Evolutionary conservation across 2,329 filamentous ascomycete species (phyloP).

Genomic region (Pseudocercospora fijiensis): DNA sequence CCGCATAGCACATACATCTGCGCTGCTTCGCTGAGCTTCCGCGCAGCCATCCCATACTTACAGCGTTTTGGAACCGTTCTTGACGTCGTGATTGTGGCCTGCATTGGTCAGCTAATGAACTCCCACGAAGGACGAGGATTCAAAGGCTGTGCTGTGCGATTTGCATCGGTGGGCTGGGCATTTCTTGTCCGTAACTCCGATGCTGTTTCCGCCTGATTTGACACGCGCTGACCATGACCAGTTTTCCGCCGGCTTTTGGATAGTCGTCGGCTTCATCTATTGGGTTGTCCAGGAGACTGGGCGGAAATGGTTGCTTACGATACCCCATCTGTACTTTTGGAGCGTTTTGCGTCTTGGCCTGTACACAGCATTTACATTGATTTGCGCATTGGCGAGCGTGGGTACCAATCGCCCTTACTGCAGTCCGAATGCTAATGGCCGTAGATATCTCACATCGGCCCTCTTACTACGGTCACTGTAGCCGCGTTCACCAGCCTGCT

Average conservation of each 20-base stretch:
- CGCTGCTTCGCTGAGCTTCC: constrained; percentile 41
- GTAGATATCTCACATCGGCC: constrained; percentile 44
- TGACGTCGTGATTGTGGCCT: constrained; percentile 46
- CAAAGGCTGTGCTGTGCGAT: constrained; percentile 19
- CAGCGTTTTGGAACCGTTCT: constrained; percentile 42
- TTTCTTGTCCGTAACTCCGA: constrained; percentile 27
- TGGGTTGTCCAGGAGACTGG: constrained; percentile 41
- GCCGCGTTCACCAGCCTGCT: constrained; percentile 41
- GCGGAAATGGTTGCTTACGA: constrained; percentile 41
- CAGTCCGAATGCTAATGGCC: constrained; percentile 1
- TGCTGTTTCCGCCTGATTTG: not conserved
- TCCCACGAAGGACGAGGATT: constrained; percentile 21
- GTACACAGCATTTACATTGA: constrained; percentile 30
- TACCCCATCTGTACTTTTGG: constrained; percentile 41
- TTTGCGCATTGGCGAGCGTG: constrained; percentile 35
- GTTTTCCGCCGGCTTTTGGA: constrained; percentile 42
- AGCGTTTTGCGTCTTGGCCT: constrained; percentile 36
- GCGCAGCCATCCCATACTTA: constrained; percentile 39
- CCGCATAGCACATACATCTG: constrained; percentile 53
- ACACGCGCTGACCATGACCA: not conserved
- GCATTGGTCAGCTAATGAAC: constrained; percentile 28
- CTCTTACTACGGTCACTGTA: constrained; percentile 43
- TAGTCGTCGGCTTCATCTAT: constrained; percentile 39
- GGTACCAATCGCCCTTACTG: constrained; percentile 14
- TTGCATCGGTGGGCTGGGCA: constrained; percentile 32